Percentiles rank a stretch among this genome's conserved stretches.
Conservation (phyloP, 176 grass and related monocot genomes). For the Panicum miliaceum region DNA sequence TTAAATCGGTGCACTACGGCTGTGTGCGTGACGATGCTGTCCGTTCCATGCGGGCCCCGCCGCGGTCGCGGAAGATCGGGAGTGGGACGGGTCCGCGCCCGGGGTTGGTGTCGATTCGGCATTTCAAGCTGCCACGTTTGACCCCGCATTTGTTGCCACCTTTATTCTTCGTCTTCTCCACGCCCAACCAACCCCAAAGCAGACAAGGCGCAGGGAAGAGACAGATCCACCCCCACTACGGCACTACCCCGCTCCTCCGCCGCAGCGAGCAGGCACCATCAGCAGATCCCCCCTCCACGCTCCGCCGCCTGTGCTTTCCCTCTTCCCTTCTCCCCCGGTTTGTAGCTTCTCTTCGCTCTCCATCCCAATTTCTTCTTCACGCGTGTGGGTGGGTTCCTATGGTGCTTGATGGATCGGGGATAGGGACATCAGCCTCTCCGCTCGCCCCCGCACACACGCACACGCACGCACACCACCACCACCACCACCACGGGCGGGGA, state of each 20-base stretch:
- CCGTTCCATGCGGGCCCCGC: background rate
- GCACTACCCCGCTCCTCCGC: background rate
- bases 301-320: background rate
- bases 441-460: no score
- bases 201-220: background rate
- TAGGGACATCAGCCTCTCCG: background rate
- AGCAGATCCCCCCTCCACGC: constrained; percentile 25
- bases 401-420: background rate
- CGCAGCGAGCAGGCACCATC: background rate
- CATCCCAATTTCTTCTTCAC: no score
- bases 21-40: no score
- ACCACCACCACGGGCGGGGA: no score
- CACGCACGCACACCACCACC: no score
- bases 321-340: background rate
- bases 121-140: constrained; percentile 11
- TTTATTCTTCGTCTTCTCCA: background rate
- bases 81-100: no score
- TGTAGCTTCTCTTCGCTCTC: background rate
- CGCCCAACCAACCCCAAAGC: background rate
- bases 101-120: background rate
- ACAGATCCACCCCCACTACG: background rate
- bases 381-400: no score
- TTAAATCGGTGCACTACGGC: no score
- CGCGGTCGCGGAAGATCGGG: background rate
- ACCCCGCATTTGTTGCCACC: background rate